phyloP scores from a whole-genome alignment of 2,329 filamentous ascomycete species.

The Sordariomycetes sp. region DNA sequence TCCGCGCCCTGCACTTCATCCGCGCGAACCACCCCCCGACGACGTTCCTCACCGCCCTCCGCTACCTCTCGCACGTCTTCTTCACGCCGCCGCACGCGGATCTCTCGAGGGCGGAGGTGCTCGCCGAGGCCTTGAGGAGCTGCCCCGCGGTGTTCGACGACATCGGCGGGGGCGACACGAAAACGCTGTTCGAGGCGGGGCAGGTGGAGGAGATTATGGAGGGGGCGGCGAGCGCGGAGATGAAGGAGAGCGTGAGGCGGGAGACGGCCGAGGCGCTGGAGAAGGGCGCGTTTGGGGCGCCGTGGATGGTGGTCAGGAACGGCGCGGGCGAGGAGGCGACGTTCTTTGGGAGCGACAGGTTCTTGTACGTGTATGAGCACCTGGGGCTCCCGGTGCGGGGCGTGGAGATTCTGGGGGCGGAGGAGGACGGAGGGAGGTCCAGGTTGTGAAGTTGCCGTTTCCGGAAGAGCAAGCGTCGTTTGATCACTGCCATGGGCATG shows the following conservation, averaged over 20 bases:
- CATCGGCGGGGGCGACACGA: constrained; percentile 8
- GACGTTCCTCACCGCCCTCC: constrained; percentile 38
- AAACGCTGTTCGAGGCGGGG: constrained; percentile 28
- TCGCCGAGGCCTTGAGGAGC: constrained; percentile 15
- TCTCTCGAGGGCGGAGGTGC: constrained; percentile 42
- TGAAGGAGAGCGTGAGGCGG: constrained; percentile 31
- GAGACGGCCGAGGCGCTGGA: constrained; percentile 49
- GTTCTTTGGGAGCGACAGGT: constrained; percentile 67
- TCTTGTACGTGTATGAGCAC: constrained; percentile 57
- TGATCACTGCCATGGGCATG: neutral
- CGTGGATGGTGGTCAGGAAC: constrained; percentile 60
- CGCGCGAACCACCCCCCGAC: constrained; percentile 38
- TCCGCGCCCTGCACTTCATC: constrained; percentile 54
- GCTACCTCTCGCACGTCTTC: constrained; percentile 43
- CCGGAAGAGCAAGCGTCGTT: neutral
- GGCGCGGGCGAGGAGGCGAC: constrained; percentile 44
- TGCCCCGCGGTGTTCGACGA: constrained; percentile 16
- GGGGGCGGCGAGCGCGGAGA: constrained; percentile 31
- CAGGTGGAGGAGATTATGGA: constrained; percentile 43
- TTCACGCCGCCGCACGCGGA: constrained; percentile 48
- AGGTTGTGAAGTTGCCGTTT: neutral
- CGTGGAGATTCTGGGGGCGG: constrained; percentile 23
- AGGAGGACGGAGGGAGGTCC: neutral
- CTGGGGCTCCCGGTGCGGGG: constrained; percentile 47
- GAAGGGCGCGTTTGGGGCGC: constrained; percentile 60